Evolutionary conservation across 1,139 yeast genomes (phyloP), one percentile per base, ranked within the genome.

Genomic region (Suhomyces wounanorum): DNA sequence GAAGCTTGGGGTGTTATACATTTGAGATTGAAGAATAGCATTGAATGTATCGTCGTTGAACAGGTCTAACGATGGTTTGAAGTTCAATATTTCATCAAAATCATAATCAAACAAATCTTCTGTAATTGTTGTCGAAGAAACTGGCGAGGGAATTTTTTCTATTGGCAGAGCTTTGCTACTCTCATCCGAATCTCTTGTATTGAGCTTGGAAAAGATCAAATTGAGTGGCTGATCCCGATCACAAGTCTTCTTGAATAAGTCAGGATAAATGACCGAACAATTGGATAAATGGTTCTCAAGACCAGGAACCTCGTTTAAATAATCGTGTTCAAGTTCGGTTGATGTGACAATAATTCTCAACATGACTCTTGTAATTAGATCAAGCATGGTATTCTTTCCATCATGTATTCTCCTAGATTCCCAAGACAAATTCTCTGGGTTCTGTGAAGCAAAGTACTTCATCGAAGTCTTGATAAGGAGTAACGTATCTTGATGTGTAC

Each of bases 231-330:
- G 39, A 1, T 43, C 49, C 31, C 45, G 39, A 33, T 49, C 43
- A 16, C 16, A n/a, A n/a, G 48, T 38, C 9, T 41, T 50, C 18
- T 54, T 51, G 44, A 63, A 63, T 8, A 64, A 42, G 13, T 63
- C 63, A 5, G 71, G 70, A 47, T 56, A 66, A 6, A 63, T 52
- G 4, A 40, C 43, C 36, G 54, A 59, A 23, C 62, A 52, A 2
- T 56, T 51, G 8, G 48, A 44, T 43, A 68, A 58, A 47, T 64
- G 67, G 3, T 56, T 57, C 2, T 30, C 28, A 17, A 68, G 56
- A 5, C 62, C 59, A 8, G 58, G 55, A 8, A 57, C 47, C 17
- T 48, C 52, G 11, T 51, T 49, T 14, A 52, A 41, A 14, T 59
- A 59, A 40, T 62, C 54, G 16, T 48, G 45, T 1, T 52, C 48